A percentile compares a stretch with the other conserved stretches of the same genome.
Conservation (phyloP, 306 rosid species). For the Prunus persica region Prunus_persica_NCBIv2 NC_034013.1:860001-860500, state of each 20-base stretch:
- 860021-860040: no score
- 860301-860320: not conserved
- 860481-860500: constrained; percentile 6
- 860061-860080: not conserved
- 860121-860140: constrained; percentile 18
- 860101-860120: constrained; percentile 20
- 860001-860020: not conserved
- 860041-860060: not conserved
- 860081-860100: not conserved
- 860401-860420: constrained; percentile 11
- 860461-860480: constrained; percentile 21
- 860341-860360: not conserved
- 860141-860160: constrained; percentile 7
- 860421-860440: not conserved
- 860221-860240: not conserved
- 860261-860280: constrained; percentile 11
- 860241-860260: constrained; percentile 22
- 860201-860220: constrained; percentile 7
- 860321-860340: not conserved
- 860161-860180: not conserved
- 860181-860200: constrained; percentile 6
- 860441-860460: constrained; percentile 25
- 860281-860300: not conserved
- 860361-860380: constrained; percentile 18
- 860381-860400: constrained; percentile 16